Conservation (phyloP, 768 basidiomycete species). For the Tulasnella sp. region DNA sequence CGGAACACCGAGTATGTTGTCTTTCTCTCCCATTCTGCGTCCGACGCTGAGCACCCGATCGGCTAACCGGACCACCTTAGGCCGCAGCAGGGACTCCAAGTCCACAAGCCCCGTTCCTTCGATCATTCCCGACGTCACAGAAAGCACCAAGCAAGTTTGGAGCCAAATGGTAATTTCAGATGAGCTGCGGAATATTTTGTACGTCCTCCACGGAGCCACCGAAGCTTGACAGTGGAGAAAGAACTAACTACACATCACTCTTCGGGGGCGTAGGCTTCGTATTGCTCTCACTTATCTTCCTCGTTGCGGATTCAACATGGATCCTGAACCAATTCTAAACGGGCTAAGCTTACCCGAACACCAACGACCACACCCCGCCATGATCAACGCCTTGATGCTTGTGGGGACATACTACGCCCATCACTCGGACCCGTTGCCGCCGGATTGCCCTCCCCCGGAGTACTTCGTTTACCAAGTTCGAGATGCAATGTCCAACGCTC, state of each 20-base stretch:
- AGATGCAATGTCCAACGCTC: neutral
- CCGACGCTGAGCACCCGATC: neutral
- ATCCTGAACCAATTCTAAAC: conserved; percentile 3
- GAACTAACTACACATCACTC: neutral
- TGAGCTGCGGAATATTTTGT: conserved; percentile 14
- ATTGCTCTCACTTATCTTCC: conserved; percentile 10
- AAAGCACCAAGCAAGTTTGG: neutral
- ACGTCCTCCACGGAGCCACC: neutral
- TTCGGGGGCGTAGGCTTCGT: neutral
- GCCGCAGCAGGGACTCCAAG: neutral
- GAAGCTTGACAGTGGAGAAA: neutral
- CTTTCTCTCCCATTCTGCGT: neutral
- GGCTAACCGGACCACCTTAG: neutral
- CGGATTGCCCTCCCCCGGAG: conserved; percentile 17
- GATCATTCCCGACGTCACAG: neutral
- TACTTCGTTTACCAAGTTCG: conserved; percentile 20
- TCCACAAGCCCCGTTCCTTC: neutral
- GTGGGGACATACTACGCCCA: conserved; percentile 12
- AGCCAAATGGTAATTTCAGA: conserved; percentile 8
- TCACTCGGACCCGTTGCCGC: neutral
- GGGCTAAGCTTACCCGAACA: neutral
- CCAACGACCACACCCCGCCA: conserved; percentile 8
- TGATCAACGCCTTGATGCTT: conserved; percentile 22
- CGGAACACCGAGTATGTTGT: neutral
- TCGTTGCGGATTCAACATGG: conserved; percentile 19